phyloP scores from a whole-genome alignment of 768 basidiomycete genomes.

The Dioszegia crocea region DNA sequence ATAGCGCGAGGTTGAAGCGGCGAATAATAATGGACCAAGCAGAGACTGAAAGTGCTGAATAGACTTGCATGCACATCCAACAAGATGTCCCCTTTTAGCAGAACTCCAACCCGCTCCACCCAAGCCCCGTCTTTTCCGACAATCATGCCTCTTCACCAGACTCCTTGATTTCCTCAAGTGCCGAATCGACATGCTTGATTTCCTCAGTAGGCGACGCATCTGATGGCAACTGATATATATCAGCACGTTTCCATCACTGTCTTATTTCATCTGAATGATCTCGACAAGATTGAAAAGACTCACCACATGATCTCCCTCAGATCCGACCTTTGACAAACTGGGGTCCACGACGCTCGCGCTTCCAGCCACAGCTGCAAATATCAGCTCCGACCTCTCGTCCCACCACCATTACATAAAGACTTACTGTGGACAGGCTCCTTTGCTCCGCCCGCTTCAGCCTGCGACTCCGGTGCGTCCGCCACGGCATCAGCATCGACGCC shows the following conservation, averaged over 20 bases:
- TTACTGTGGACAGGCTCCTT: conserved; percentile 47
- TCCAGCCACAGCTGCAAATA: conserved; percentile 32
- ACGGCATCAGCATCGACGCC: conserved; percentile 17
- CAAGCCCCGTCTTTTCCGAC: background rate
- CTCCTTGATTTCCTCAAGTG: conserved; percentile 39
- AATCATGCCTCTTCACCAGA: conserved; percentile 7
- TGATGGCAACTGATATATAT: conserved; percentile 21
- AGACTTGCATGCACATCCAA: too few relatives aligned
- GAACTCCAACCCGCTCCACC: too few relatives aligned
- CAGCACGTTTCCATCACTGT: background rate
- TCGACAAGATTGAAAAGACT: too few relatives aligned
- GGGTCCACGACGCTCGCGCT: conserved; percentile 18
- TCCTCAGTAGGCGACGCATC: conserved; percentile 26
- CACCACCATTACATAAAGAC: conserved; percentile 2
- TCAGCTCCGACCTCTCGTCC: background rate
- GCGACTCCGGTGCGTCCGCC: conserved; percentile 16
- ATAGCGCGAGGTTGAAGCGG: too few relatives aligned
- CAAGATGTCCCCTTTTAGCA: too few relatives aligned
- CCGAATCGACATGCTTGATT: conserved; percentile 41
- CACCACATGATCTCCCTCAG: conserved; percentile 36
- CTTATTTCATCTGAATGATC: too few relatives aligned
- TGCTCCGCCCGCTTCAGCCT: conserved; percentile 22
- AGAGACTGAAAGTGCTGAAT: too few relatives aligned
- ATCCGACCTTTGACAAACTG: conserved; percentile 15
- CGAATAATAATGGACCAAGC: too few relatives aligned